phyloP scores from a whole-genome alignment of 768 basidiomycete species.

The Lepiota venenata region DNA sequence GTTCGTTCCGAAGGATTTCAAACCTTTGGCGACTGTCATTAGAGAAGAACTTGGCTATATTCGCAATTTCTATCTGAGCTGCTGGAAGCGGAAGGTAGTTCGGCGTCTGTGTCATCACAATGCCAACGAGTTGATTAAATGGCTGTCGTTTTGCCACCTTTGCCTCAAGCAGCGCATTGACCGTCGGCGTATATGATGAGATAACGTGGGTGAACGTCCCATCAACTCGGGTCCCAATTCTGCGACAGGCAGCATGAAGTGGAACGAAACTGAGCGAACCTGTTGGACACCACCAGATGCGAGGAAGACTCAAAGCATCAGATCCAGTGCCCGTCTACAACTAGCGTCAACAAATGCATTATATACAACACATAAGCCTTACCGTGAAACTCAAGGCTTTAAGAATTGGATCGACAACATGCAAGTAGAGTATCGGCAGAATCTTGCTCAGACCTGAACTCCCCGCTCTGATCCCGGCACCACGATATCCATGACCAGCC shows the following conservation, averaged over 20 bases:
- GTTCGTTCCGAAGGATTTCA: no score
- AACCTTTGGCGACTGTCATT: no score
- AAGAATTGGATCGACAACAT: conserved; percentile 1
- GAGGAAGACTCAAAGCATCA: neutral
- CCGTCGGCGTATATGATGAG: conserved; percentile 4
- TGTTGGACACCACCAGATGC: conserved; percentile 12
- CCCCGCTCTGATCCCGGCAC: no score
- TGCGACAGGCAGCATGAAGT: conserved; percentile 4
- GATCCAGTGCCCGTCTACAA: neutral
- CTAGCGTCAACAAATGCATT: neutral
- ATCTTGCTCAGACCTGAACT: no score
- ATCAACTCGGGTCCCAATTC: neutral
- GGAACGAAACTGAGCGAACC: conserved; percentile 8
- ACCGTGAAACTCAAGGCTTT: neutral
- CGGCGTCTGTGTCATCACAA: no score
- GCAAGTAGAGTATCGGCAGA: neutral
- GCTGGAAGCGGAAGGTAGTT: no score
- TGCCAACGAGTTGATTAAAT: no score
- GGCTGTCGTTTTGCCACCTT: no score
- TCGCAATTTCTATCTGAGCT: no score
- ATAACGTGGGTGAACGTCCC: neutral
- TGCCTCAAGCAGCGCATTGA: neutral
- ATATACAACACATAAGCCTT: neutral
- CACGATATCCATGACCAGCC: neutral
- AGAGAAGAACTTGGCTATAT: no score